Evolutionary conservation across 2,329 filamentous ascomycete genomes (phyloP), one percentile per base, ranked within the genome.

Genomic region (Madurella fahalii): DNA sequence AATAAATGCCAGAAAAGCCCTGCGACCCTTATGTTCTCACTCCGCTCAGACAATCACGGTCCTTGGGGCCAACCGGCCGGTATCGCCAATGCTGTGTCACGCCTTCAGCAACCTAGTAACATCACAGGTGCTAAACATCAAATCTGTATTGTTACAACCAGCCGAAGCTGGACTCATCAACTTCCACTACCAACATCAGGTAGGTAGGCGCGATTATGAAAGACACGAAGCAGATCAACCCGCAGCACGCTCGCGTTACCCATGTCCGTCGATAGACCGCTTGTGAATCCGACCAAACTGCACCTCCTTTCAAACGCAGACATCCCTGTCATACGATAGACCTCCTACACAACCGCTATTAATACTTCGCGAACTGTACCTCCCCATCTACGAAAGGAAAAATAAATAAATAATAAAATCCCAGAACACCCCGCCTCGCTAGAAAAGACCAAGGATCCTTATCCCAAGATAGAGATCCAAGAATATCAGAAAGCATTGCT

Each of bases 401-500:
- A 4, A 25, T 25, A 25, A 25, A 25, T 3, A 25, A 7, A 7
- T 7, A 37, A 11, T n/a, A 9, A 37, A 31, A 32, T 12, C 32
- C 49, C 53, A 31, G 44, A 49, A 52, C 53, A 49, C 45, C 54
- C 34, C n/a, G 45, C 20, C 39, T 40, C 18, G 20, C 46, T 39
- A 40, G 32, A 49, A 49, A 4, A 30, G 30, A 9, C 39, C 16
- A 40, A 30, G 5, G 34, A 37, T 37, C 34, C 34, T 7, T 25
- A 40, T 16, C 34, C 32, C 31, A 30, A 41, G 25, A 51, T 5
- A 42, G 4, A 20, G 32, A 18, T 30, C 39, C 25, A 9, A 9
- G 12, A 30, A 31, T n/a, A 46, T n/a, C 47, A 17, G 39, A 47
- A 34, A 34, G 4, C n/a, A 17, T 20, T 15, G 43, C 18, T 4